These are phyloP conservation scores for Xylaria bambusicola DNA, from an alignment of 495 filamentous ascomycete species.

Conservation along the genomic window DNA sequence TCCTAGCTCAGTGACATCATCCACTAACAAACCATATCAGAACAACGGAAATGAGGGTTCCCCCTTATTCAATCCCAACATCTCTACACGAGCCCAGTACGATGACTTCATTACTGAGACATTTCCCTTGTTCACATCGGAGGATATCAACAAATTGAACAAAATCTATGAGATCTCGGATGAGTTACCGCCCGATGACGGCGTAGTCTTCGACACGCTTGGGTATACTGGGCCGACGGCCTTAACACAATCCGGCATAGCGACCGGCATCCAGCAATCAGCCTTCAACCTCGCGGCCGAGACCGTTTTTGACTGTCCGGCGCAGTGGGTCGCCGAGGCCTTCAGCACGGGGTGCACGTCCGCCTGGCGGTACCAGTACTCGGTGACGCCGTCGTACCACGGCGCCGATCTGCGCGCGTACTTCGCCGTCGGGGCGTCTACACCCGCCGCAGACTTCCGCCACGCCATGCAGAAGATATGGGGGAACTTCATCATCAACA, in stretches of 20 bases:
- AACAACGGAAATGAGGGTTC: slow-evolving; percentile 35
- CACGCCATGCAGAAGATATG: slow-evolving; percentile 43
- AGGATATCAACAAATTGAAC: background rate
- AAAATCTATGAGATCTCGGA: background rate
- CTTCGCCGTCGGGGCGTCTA: slow-evolving; percentile 41
- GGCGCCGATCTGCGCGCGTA: slow-evolving; percentile 55
- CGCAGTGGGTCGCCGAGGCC: slow-evolving; percentile 64
- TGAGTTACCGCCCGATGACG: background rate
- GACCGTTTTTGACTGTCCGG: slow-evolving; percentile 61
- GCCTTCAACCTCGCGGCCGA: slow-evolving; percentile 62
- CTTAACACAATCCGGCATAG: slow-evolving; percentile 26
- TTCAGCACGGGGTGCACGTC: slow-evolving; percentile 42
- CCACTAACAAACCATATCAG: slow-evolving; percentile 3
- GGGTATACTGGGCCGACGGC: slow-evolving; percentile 25
- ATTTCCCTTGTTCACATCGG: slow-evolving; percentile 22
- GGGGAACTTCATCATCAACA: slow-evolving; percentile 58
- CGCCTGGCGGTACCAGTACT: slow-evolving; percentile 64
- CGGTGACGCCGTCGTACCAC: slow-evolving; percentile 60
- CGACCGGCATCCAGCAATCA: slow-evolving; percentile 26
- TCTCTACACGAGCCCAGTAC: slow-evolving; percentile 21
- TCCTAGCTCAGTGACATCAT: background rate
- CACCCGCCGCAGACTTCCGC: slow-evolving; percentile 32
- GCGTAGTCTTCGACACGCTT: slow-evolving; percentile 22
- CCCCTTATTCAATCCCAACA: slow-evolving; percentile 24
- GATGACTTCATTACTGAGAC: slow-evolving; percentile 22